Conservation (phyloP, 495 filamentous ascomycete species). For the Pseudevernia furfuracea region DNA sequence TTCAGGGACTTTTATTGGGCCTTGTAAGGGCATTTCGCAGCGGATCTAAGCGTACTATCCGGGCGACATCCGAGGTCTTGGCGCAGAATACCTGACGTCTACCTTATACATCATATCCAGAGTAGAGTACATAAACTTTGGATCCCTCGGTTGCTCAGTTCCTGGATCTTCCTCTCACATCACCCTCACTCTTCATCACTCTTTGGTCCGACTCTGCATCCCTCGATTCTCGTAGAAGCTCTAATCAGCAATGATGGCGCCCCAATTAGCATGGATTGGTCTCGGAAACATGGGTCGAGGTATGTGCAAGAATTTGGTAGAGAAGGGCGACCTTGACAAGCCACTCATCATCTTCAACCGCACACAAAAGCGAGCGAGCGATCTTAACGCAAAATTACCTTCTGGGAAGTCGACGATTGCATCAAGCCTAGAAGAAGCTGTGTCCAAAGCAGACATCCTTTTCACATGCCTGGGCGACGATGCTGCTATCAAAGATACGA, state of each 20-base stretch:
- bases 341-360: conserved; percentile 78
- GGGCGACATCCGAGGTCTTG: too few species aligned
- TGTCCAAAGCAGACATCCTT: conserved; percentile 64
- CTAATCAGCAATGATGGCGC: conserved; percentile 42
- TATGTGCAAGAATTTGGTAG: conserved; percentile 75
- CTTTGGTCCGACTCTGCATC: not conserved
- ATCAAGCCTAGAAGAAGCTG: conserved; percentile 54
- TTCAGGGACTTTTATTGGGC: too few species aligned
- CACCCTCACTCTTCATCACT: not conserved
- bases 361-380: conserved; percentile 49
- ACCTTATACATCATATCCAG: too few species aligned
- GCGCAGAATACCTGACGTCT: too few species aligned
- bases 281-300: conserved; percentile 88
- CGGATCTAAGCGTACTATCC: too few species aligned
- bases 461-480: conserved; percentile 83
- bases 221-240: not conserved
- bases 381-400: conserved; percentile 47
- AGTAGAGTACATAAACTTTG: not conserved
- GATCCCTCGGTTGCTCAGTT: not conserved
- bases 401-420: conserved; percentile 54
- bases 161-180: not conserved
- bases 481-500: conserved; percentile 51
- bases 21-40: too few species aligned
- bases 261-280: conserved; percentile 72
- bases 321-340: conserved; percentile 62